These are phyloP conservation scores for Cucumis hystrix DNA, from an alignment of 306 rosid genomes.

Conservation along the genomic window DNA sequence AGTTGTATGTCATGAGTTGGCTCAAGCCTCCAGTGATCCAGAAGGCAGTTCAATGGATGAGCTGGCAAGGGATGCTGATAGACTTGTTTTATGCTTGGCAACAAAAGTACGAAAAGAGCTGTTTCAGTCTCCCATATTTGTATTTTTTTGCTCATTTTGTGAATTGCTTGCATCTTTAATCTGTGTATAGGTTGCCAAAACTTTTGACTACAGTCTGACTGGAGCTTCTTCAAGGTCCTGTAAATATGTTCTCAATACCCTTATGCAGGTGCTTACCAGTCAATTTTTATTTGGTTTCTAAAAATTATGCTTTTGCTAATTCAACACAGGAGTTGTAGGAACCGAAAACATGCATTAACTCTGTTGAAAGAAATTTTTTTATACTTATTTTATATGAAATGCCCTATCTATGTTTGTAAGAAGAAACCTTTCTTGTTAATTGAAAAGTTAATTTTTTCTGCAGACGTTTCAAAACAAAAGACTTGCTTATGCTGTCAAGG, in stretches of 20 bases:
- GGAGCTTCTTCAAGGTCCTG: slow-evolving; percentile 97
- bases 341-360: neutral
- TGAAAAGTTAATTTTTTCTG: slow-evolving; percentile 3
- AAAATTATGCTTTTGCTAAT: slow-evolving; percentile 3
- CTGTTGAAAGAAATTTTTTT: neutral
- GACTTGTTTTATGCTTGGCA: slow-evolving; percentile 87
- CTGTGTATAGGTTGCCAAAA: slow-evolving; percentile 61
- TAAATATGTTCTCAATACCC: slow-evolving; percentile 97
- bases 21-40: slow-evolving; percentile 79
- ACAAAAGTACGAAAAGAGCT: slow-evolving; percentile 40
- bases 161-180: neutral
- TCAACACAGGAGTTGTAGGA: neutral
- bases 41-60: slow-evolving; percentile 91
- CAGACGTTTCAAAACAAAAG: slow-evolving; percentile 97
- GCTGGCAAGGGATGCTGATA: slow-evolving; percentile 77
- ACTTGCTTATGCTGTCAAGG: slow-evolving; percentile 86
- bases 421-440: neutral
- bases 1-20: slow-evolving; percentile 94
- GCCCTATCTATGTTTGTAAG: neutral
- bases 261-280: slow-evolving; percentile 65
- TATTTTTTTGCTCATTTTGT: neutral
- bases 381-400: neutral
- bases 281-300: neutral
- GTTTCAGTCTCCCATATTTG: neutral
- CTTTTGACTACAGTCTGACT: slow-evolving; percentile 93